Base-by-base conservation (phyloP, 768 basidiomycete genomes). In the Pluteus cervinus region DNA sequence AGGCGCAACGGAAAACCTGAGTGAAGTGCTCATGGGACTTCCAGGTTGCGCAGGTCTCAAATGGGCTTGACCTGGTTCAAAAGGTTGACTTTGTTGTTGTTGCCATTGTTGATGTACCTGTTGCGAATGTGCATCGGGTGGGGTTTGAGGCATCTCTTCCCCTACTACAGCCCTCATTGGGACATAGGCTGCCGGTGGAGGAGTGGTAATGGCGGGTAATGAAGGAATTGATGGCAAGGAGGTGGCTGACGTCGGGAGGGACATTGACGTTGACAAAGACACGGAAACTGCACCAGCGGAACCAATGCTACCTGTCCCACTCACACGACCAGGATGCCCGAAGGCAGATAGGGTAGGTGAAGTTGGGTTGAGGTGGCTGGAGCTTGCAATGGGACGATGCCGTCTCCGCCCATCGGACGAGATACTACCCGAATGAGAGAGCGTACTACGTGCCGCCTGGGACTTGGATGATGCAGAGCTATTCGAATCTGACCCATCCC, bases 391-490 rank as follows among this genome's bases (percentile, higher is more conserved):
- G 22, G 35, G 39, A 14, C 24, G 56, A 46, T 44, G 41, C 16
- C 55, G 57, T 32, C 55, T 59, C 17, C 73, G 66, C n/a, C 69
- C 71, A 42, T 75, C 71, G 7, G 71, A 72, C 1, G 75, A 71
- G 33, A 81, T 54, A 35, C 79, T 81, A 15, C 66, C 66, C 2
- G 73, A 69, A 38, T 69, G 68, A 0, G 67, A 49, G 20, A 76
- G 60, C 3, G 62, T 54, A 17, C 73, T 73, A 36, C 62, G 60
- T 36, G 26, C 33, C 1, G 61, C 65, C 24, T 76, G 75, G 10
- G 68, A 74, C 2, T 68, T 61, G 2, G 79, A 79, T 2, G 77
- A 79, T 39, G 53, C 63, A 4, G 82, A 83, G 35, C 74, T 67
- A 20, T 63, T 47, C 11, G 69, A 68, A 29, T 59, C 60, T 18